phyloP scores from a whole-genome alignment of 257 asterid species.

The Solanum commersonii region DNA sequence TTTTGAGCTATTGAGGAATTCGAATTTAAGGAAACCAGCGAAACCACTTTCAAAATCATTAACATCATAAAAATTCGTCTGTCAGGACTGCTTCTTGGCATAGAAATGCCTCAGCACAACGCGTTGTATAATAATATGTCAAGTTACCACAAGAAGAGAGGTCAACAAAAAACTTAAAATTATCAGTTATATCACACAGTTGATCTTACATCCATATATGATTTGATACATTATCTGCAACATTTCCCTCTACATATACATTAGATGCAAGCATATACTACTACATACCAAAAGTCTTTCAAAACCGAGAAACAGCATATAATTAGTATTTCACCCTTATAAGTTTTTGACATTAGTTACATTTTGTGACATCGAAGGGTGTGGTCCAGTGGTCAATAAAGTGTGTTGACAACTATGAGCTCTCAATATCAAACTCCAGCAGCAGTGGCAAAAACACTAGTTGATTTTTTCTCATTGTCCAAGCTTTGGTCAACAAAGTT shows the following conservation, averaged over 20 bases:
- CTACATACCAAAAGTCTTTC: neutral
- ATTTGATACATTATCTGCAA: neutral
- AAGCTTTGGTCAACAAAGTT: neutral
- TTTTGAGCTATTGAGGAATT: neutral
- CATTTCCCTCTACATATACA: neutral
- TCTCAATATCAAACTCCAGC: neutral
- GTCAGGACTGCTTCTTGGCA: neutral
- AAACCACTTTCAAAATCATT: neutral
- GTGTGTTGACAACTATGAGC: neutral
- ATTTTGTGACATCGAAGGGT: no score
- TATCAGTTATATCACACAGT: neutral
- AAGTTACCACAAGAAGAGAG: neutral
- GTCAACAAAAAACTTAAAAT: neutral
- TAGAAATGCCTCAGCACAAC: neutral
- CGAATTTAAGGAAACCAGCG: neutral
- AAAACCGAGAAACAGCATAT: neutral
- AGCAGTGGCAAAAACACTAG: neutral
- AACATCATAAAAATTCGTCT: neutral
- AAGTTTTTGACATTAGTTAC: no score
- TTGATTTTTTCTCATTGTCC: neutral
- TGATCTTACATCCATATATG: neutral
- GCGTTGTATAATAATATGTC: neutral
- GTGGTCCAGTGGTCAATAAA: neutral
- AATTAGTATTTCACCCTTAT: no score
- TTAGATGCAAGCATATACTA: neutral